Conservation (phyloP, 2,329 filamentous ascomycete species). For the Cryphonectria nitschkei region DNA sequence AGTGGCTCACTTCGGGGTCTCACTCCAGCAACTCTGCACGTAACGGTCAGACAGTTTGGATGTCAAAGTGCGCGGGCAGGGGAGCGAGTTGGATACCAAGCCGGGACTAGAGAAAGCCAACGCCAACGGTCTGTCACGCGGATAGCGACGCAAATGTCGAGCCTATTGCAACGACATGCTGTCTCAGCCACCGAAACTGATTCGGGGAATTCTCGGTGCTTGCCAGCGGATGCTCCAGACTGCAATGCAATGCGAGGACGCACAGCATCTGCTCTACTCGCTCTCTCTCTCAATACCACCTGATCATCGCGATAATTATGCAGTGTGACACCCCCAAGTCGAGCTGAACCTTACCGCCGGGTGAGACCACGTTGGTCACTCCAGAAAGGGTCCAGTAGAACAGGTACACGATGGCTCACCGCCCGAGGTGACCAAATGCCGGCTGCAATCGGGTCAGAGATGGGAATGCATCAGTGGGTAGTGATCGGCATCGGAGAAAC, state of each 20-base stretch:
- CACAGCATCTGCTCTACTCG: constrained; percentile 1
- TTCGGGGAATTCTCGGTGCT: background rate
- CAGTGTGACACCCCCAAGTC: constrained; percentile 11
- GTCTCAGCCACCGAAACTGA: constrained; percentile 26
- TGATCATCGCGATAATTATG: background rate
- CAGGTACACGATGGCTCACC: background rate
- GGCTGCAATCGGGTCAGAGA: background rate
- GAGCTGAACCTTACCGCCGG: background rate
- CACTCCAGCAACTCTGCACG: background rate
- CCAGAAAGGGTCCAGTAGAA: background rate
- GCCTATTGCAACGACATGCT: constrained; percentile 25
- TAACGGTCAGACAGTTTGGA: background rate
- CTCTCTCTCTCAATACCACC: background rate
- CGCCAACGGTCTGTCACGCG: constrained; percentile 8
- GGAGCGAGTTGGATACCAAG: constrained; percentile 18
- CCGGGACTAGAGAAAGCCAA: constrained; percentile 8
- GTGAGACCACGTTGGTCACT: background rate
- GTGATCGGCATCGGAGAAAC: background rate
- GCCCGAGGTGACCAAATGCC: background rate
- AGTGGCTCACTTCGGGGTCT: background rate
- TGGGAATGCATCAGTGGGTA: background rate
- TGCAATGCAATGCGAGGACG: background rate
- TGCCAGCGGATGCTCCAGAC: background rate
- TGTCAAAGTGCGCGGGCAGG: background rate
- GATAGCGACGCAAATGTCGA: constrained; percentile 13